These are phyloP conservation scores for Odonthalia washingtoniensis DNA, from an alignment of 31 red algal species.

Conservation along the genomic window DNA sequence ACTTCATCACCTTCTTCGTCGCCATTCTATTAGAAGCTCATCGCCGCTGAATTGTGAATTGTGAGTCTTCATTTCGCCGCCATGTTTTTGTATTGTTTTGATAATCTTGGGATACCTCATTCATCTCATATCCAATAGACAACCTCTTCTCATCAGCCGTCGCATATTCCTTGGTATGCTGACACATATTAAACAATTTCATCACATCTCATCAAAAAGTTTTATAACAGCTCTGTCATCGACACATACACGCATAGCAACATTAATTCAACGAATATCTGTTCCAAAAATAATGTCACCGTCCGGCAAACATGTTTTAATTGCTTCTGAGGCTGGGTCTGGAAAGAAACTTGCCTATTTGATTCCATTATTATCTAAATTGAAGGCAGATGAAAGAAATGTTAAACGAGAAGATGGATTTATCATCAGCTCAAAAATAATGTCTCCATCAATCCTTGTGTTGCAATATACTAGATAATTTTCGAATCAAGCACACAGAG, in stretches of 20 bases:
- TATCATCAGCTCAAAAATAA: not conserved
- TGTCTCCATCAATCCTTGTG: conserved; percentile 39
- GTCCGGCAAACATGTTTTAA: not conserved
- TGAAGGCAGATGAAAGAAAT: conserved; percentile 5
- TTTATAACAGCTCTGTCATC: not conserved
- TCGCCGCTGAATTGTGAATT: no score
- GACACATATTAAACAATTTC: no score
- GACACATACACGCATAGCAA: not conserved
- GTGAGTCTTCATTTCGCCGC: no score
- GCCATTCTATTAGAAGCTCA: no score
- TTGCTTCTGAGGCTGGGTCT: conserved; percentile 34
- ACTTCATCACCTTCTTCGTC: no score
- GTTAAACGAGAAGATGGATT: not conserved
- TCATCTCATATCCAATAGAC: no score
- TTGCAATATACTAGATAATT: conserved; percentile 48
- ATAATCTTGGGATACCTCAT: no score
- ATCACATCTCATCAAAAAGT: no score
- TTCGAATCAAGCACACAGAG: conserved; percentile 29
- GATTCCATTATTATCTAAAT: conserved; percentile 11
- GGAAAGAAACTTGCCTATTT: conserved; percentile 45
- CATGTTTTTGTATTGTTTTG: no score
- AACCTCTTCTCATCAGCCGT: no score
- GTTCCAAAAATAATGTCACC: not conserved
- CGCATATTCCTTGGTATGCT: no score
- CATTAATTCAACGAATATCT: not conserved